Conservation (phyloP, 345 rosid genomes). For the Aquilaria malaccensis region DNA sequence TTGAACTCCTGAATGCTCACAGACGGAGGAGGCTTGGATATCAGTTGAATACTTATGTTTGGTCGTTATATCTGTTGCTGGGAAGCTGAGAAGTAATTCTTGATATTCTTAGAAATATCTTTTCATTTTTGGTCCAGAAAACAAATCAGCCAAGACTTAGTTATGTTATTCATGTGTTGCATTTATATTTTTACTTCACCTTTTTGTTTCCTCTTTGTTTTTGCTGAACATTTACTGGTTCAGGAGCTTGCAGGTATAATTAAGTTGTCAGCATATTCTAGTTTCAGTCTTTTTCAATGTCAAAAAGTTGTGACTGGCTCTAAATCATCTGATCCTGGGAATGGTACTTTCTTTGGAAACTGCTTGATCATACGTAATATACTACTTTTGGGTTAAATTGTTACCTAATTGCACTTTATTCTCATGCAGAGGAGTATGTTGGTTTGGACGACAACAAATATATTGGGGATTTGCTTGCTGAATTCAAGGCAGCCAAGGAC, state of each 20-base stretch:
- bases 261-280: constrained; percentile 79
- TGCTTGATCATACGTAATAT: constrained; percentile 7
- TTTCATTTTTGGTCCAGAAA: no score
- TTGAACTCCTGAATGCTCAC: no score
- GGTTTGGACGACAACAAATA: constrained; percentile 97
- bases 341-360: constrained; percentile 42
- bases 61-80: no score
- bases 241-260: constrained; percentile 97
- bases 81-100: no score
- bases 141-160: no score
- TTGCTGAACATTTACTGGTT: constrained; percentile 4
- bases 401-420: constrained; percentile 20
- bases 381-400: background rate
- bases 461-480: constrained; percentile 87
- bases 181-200: no score
- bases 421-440: constrained; percentile 74
- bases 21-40: no score
- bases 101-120: no score
- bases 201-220: no score
- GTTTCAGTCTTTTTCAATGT: constrained; percentile 94
- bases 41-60: no score
- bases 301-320: constrained; percentile 92
- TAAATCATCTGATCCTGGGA: constrained; percentile 81
- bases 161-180: no score
- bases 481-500: constrained; percentile 89